Evolutionary conservation across 1,284 basidiomycete species (phyloP), one percentile per base, ranked within the genome.

Genomic region (Austroboletus novae-zelandiae): DNA sequence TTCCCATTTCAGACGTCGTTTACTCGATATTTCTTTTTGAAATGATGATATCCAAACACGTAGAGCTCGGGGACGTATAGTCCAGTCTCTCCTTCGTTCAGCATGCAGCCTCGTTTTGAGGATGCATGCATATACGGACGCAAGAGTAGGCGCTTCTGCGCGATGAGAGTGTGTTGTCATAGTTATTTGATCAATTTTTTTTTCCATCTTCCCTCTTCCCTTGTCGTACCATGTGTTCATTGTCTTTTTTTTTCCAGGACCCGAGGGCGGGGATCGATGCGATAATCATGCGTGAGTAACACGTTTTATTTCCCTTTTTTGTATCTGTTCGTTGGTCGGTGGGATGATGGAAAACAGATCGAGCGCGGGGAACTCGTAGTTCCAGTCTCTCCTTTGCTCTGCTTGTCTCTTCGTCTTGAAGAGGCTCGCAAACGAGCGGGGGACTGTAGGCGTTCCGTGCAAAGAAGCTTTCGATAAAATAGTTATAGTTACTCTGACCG

Each of bases 401-500:
- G 62, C 57, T 47, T 43, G 43, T 44, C 39, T 46, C 45, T 50
- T 68, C 68, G 71, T 71, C 57, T 58, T 73, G 71, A 66, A 60
- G 55, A 40, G 45, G 47, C 39, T 51, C 52, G 65, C 63, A 59
- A 62, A 58, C 6, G 48, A 54, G 57, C 27, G 50, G 55, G 44
- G 58, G 37, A 27, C 20, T 48, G 54, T 45, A 49, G 63, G 55
- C 63, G 69, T 60, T 67, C 64, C 47, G 48, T 51, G 61, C 54
- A 18, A 60, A 53, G 67, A 57, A 43, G n/a, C 54, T 49, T 18
- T 17, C 53, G 10, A 53, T 44, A 43, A 42, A 36, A 34, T 13
- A 47, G 65, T 65, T 61, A 68, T 70, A 69, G 66, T 70, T 70
- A 68, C 65, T 70, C 63, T 69, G 67, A 69, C 41, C 37, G 54